Evolutionary conservation across 208 protist genomes (phyloP), one percentile per base, ranked within the genome.

Genomic region (Trypanosoma platydactyli): DNA sequence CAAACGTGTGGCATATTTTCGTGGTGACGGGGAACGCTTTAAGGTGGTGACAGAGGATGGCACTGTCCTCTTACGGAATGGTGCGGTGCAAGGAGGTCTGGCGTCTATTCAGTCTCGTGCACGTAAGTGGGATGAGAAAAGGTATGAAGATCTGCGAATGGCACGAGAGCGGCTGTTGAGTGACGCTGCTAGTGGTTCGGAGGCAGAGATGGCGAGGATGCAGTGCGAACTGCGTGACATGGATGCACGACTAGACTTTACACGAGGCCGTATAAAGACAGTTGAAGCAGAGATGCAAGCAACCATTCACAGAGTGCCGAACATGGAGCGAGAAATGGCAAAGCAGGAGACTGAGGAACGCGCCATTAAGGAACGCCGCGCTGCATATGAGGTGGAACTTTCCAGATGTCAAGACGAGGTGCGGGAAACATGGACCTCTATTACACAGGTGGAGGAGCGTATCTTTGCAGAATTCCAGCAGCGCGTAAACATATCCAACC

Each of bases 31-130:
- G 1, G 80, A 92, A 66, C 85, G 93, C 6, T 84, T 89, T 73
- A 98, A 97, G 78, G 97, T 97, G 0, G 96, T 99, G 6, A 98
- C 98, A 20, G 42, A 98, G 24, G 95, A 99, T 59, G 98, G 98
- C 58, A 95, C 95, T 9, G 75, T 97, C 12, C 94, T 99, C 27
- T 76, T 93, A 24, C 98, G 98, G 70, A 95, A 94, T 62, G 98
- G 98, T 52, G 77, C 95, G 7, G 97, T 99, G 72, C 97, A 98
- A 64, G 97, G 97, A 66, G 98, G 98, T 60, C 59, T 89, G 12
- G 82, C 84, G 53, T 76, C 82, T 9, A 85, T 97, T 5, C 83
- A 95, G 65, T 72, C 64, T 22, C 89, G 91, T 55, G 89, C 92
- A 11, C 69, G 89, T n/a, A 86, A 91, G 71, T 99, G 95, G 92